Base-by-base conservation (phyloP, 768 basidiomycete species). In the Agaricus subrufescens region DNA sequence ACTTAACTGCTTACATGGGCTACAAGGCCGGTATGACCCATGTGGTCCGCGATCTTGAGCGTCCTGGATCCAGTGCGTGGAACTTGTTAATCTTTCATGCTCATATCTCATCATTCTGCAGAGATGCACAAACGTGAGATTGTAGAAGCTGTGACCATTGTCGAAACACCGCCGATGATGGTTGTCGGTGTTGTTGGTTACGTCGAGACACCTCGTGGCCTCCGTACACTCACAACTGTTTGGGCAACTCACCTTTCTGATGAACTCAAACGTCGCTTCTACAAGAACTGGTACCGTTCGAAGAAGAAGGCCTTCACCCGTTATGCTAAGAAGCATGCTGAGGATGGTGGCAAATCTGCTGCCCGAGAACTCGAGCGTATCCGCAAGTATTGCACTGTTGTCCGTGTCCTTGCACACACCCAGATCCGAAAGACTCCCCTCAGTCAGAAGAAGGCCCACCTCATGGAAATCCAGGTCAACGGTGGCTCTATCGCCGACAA, bases 231-330 rank as follows among this genome's bases (percentile, higher is more conserved):
- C 69, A 98, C 97, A 69, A 99, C 97, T 59, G 95, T 97, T 72
- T 93, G 91, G 97, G 95, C 97, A 46, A 90, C 91, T 64, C 97
- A 99, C 74, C 84, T 99, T 43, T 95, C 93, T 39, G 97, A 98
- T 73, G 95, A 98, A 72, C 71, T 98, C 72, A 99, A 96, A 78
- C 92, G 97, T 69, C 86, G 97, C 65, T 98, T 99, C 88, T 98
- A 98, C 89, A 95, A 94, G 84, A 97, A 96, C 85, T 98, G 96
- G 95, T 98, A 98, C 83, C 88, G 92, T 65, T 96, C 94, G 49
- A 99, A 99, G 91, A 98, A 98, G 86, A 99, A 99, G 87, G 97
- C 97, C 40, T 99, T 98, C 86, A 99, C 97, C 68, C 93, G 94
- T 71, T 99, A 99, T 75, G 95, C 97, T 72, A 97, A 97, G 87